These are phyloP conservation scores for Flagelloscypha sp. DNA, from an alignment of 768 basidiomycete species.

Conservation along the genomic window DNA sequence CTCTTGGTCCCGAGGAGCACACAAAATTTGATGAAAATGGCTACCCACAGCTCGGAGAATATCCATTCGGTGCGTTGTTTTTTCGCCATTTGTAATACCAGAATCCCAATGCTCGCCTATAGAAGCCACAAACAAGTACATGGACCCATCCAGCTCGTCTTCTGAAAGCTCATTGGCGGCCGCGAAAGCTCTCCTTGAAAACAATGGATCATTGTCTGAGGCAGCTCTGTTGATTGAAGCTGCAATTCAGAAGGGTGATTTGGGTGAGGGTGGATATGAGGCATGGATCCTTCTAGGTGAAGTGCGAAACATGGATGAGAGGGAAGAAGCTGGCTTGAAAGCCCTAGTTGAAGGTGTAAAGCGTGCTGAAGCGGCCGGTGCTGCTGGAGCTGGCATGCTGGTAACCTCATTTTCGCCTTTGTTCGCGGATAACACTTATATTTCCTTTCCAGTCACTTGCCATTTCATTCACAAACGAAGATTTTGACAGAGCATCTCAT, in stretches of 20 bases:
- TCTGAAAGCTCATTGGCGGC: constrained; percentile 50
- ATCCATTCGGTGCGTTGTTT: constrained; percentile 64
- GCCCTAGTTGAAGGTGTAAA: constrained; percentile 69
- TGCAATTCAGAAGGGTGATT: constrained; percentile 74
- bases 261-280: constrained; percentile 78
- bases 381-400: constrained; percentile 65
- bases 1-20: constrained; percentile 18
- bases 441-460: constrained; percentile 65
- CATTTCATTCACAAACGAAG: constrained; percentile 94
- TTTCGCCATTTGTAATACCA: neutral
- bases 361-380: constrained; percentile 54
- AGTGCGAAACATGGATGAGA: constrained; percentile 83
- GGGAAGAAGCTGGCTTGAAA: constrained; percentile 74
- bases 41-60: constrained; percentile 62
- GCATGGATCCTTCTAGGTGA: constrained; percentile 91
- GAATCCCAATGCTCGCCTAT: constrained; percentile 4
- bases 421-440: neutral
- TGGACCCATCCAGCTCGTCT: constrained; percentile 38
- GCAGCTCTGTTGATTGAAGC: constrained; percentile 84
- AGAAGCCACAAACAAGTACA: constrained; percentile 70
- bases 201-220: constrained; percentile 82
- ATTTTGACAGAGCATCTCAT: constrained; percentile 79
- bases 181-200: constrained; percentile 69
- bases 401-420: constrained; percentile 24
- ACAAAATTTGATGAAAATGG: constrained; percentile 64